phyloP scores from a whole-genome alignment of 495 filamentous ascomycete species.

The Trichoderma orchidacearum region DNA sequence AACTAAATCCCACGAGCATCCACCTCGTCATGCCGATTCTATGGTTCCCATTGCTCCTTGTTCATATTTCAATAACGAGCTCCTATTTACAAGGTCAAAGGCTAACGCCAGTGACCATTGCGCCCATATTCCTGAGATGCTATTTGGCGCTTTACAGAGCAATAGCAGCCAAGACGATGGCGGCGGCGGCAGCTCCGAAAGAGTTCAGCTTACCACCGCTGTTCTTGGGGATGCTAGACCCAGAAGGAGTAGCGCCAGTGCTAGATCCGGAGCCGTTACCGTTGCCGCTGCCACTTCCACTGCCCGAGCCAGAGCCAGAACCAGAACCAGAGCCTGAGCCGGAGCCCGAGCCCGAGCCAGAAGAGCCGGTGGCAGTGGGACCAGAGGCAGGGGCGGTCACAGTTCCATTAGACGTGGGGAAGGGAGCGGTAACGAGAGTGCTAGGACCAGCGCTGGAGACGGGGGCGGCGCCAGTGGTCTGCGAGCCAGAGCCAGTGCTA shows the following conservation, averaged over 20 bases:
- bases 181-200: slow-evolving; percentile 1
- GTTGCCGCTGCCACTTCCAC: too few species aligned
- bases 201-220: slow-evolving; percentile 1
- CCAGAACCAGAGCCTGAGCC: background rate
- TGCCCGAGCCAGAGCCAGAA: background rate
- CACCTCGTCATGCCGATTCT: background rate
- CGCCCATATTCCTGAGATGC: too few species aligned
- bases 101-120: too few species aligned
- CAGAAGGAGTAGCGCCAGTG: background rate
- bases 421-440: background rate
- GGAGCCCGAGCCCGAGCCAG: background rate
- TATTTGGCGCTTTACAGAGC: background rate
- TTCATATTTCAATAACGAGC: background rate
- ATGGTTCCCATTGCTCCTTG: background rate
- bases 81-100: background rate
- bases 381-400: background rate
- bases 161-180: background rate
- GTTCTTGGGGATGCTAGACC: background rate
- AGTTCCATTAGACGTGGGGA: background rate
- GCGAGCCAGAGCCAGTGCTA: background rate
- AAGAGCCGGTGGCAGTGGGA: background rate
- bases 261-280: background rate
- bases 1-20: background rate
- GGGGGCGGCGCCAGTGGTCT: background rate
- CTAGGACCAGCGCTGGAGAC: background rate